phyloP scores from a whole-genome alignment of 805 yeast genomes.

The Wickerhamomyces bovis region DNA sequence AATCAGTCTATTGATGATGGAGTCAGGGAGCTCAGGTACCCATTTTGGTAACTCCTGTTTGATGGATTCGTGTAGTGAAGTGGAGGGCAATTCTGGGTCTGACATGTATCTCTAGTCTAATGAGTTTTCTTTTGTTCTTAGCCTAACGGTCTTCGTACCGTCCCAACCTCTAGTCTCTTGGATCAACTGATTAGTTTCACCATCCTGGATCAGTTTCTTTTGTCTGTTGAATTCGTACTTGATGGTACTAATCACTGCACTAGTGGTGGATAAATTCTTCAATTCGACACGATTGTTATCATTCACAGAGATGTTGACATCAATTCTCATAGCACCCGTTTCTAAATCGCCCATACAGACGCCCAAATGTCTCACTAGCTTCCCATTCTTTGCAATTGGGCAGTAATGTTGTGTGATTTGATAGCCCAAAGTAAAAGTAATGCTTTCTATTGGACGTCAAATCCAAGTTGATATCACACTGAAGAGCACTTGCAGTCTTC shows the following conservation, averaged over 20 bases:
- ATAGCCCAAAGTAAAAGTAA: constrained; percentile 91
- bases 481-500: constrained; percentile 64
- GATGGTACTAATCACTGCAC: constrained; percentile 74
- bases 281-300: constrained; percentile 75
- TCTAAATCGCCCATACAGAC: constrained; percentile 90
- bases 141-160: constrained; percentile 58
- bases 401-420: constrained; percentile 87
- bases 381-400: constrained; percentile 74
- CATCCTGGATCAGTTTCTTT: constrained; percentile 36
- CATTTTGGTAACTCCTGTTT: constrained; percentile 32
- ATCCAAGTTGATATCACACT: constrained; percentile 45
- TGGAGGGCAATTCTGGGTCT: constrained; percentile 77
- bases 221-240: constrained; percentile 72
- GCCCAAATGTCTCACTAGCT: constrained; percentile 54
- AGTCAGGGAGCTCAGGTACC: constrained; percentile 62
- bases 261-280: constrained; percentile 80
- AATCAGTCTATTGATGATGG: constrained; percentile 40
- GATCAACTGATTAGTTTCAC: constrained; percentile 25
- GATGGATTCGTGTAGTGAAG: constrained; percentile 41
- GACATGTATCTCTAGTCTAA: constrained; percentile 93
- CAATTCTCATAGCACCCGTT: constrained; percentile 92
- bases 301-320: constrained; percentile 83
- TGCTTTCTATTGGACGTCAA: constrained; percentile 90
- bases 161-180: constrained; percentile 91
- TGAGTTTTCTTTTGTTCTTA: constrained; percentile 74